Conservation (phyloP, 805 yeast species). For the Monosporozyma servazzii region DNA sequence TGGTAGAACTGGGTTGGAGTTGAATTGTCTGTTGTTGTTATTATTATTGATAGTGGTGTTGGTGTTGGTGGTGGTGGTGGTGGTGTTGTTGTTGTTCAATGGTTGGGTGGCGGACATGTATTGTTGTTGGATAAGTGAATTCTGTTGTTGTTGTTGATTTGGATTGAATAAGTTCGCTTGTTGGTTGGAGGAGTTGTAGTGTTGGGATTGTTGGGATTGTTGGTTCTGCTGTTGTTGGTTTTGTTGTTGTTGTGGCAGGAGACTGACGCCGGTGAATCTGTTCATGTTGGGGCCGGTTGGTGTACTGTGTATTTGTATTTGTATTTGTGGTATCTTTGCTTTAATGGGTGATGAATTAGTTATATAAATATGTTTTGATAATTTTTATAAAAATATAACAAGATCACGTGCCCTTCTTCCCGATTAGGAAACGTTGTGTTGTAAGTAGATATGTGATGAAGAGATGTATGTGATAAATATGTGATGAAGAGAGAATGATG, state of each 20-base stretch:
- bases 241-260: background rate
- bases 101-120: background rate
- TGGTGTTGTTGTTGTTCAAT: background rate
- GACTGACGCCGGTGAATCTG: background rate
- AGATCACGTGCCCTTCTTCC: too few relatives aligned
- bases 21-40: background rate
- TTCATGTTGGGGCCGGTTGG: background rate
- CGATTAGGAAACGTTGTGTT: too few relatives aligned
- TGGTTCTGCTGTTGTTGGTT: background rate
- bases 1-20: background rate
- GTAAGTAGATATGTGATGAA: too few relatives aligned
- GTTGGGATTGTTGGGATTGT: background rate
- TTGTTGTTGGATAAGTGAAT: background rate
- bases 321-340: background rate
- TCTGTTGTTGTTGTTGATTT: conserved; percentile 1
- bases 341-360: too few relatives aligned
- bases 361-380: too few relatives aligned
- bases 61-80: background rate
- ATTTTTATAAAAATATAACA: too few relatives aligned
- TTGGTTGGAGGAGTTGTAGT: background rate
- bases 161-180: background rate
- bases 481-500: too few relatives aligned
- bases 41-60: background rate
- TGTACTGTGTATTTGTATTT: too few relatives aligned
- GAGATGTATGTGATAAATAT: too few relatives aligned